Percentiles rank a stretch among this genome's conserved stretches.
Evolutionary conservation across 108 stramenopile species (phyloP).

Genomic region (Cyclostephanos tholiformis): DNA sequence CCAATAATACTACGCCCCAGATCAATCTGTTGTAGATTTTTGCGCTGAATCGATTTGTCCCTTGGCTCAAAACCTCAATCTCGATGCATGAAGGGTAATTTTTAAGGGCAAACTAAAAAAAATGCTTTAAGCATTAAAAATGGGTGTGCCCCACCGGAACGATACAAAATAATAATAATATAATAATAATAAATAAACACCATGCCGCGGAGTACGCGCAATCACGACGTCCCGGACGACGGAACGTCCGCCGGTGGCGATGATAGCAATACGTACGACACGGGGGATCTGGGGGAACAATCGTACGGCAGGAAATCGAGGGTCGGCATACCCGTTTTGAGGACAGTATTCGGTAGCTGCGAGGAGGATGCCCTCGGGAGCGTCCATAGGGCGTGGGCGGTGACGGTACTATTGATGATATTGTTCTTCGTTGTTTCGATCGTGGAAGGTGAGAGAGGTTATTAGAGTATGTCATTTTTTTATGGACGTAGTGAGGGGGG

Average conservation of each 20-base stretch:
- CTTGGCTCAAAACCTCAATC: too few relatives aligned
- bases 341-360: constrained; percentile 56
- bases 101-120: too few relatives aligned
- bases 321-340: not conserved
- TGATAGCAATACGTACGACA: not conserved
- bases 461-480: not conserved
- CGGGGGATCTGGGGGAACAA: too few relatives aligned
- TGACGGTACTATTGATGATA: constrained; percentile 66
- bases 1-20: too few relatives aligned
- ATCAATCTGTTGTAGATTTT: too few relatives aligned
- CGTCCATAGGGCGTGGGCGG: constrained; percentile 85
- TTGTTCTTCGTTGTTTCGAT: constrained; percentile 67
- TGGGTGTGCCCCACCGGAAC: too few relatives aligned
- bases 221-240: not conserved
- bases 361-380: constrained; percentile 68
- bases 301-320: not conserved
- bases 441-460: constrained; percentile 70
- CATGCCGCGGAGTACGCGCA: not conserved
- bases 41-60: too few relatives aligned
- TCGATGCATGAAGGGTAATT: too few relatives aligned
- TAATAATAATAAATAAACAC: not conserved
- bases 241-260: not conserved
- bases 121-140: too few relatives aligned
- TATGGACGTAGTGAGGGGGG: not conserved
- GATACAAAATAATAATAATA: too few relatives aligned